A percentile compares a stretch with the other conserved stretches of the same genome.
These are phyloP conservation scores for Exserohilum turcica DNA, from an alignment of 2,329 filamentous ascomycete genomes.

Conservation along the genomic window DNA sequence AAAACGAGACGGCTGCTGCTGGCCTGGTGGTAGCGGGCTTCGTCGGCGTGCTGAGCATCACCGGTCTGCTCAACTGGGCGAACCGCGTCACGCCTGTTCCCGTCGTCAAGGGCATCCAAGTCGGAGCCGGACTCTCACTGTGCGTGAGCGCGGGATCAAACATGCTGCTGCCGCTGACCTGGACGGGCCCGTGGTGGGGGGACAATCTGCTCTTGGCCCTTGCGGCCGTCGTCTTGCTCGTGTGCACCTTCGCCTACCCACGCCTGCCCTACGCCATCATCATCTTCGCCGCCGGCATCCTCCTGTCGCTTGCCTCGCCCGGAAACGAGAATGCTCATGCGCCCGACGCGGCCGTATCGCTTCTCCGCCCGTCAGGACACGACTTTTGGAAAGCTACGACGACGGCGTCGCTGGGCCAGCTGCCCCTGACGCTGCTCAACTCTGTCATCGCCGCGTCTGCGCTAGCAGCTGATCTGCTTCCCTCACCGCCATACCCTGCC, in stretches of 20 bases:
- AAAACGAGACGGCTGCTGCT: slow-evolving; percentile 76
- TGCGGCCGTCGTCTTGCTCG: slow-evolving; percentile 72
- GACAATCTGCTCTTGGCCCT: slow-evolving; percentile 82
- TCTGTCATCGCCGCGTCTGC: slow-evolving; percentile 87
- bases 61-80: slow-evolving; percentile 76
- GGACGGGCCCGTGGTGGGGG: slow-evolving; percentile 67
- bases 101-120: slow-evolving; percentile 92
- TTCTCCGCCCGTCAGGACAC: slow-evolving; percentile 51
- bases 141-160: slow-evolving; percentile 73
- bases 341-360: slow-evolving; percentile 61
- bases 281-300: slow-evolving; percentile 70
- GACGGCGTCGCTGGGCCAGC: slow-evolving; percentile 78
- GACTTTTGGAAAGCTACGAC: slow-evolving; percentile 62
- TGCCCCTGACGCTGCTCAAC: slow-evolving; percentile 90
- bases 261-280: slow-evolving; percentile 78
- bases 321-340: slow-evolving; percentile 13
- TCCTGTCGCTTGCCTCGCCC: slow-evolving; percentile 62
- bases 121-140: slow-evolving; percentile 85
- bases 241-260: slow-evolving; percentile 68
- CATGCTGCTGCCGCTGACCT: slow-evolving; percentile 70
- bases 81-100: slow-evolving; percentile 78
- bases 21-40: slow-evolving; percentile 77
- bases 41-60: slow-evolving; percentile 77
- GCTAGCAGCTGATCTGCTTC: slow-evolving; percentile 77
- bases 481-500: slow-evolving; percentile 59